Evolutionary conservation across 345 rosid species (phyloP).

Genomic region (Noccaea caerulescens): DNA sequence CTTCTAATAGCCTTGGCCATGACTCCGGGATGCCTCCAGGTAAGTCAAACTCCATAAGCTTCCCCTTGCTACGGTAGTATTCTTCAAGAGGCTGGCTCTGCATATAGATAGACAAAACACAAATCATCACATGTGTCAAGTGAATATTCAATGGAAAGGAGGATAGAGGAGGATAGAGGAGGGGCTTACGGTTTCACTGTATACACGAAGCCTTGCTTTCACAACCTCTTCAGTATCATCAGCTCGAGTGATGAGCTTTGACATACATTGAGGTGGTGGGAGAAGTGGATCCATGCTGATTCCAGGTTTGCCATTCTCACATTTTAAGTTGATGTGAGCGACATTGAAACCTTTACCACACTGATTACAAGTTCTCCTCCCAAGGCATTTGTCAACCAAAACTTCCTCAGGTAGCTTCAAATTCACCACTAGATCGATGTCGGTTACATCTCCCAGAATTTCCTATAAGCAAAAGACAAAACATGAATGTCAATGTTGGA

Average conservation of each 20-base stretch:
- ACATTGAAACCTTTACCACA: constrained; percentile 81
- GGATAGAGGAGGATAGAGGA: not conserved
- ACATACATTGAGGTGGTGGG: constrained; percentile 77
- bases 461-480: constrained; percentile 54
- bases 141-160: not conserved
- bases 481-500: not conserved
- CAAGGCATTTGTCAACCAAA: constrained; percentile 86
- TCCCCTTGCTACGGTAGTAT: constrained; percentile 69
- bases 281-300: constrained; percentile 92
- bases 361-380: constrained; percentile 85
- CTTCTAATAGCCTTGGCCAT: constrained; percentile 95
- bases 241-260: constrained; percentile 80
- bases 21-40: constrained; percentile 97
- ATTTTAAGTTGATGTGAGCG: constrained; percentile 71
- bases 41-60: constrained; percentile 78
- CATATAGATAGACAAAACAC: not conserved
- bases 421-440: constrained; percentile 88
- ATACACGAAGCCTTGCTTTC: constrained; percentile 75
- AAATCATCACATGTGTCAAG: not conserved
- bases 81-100: constrained; percentile 96
- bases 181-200: constrained; percentile 65
- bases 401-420: constrained; percentile 82
- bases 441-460: constrained; percentile 74
- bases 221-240: constrained; percentile 96
- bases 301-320: constrained; percentile 75